Evolutionary conservation across 148 eudicot species (phyloP).

Genomic region (Limonium bicolor): DNA sequence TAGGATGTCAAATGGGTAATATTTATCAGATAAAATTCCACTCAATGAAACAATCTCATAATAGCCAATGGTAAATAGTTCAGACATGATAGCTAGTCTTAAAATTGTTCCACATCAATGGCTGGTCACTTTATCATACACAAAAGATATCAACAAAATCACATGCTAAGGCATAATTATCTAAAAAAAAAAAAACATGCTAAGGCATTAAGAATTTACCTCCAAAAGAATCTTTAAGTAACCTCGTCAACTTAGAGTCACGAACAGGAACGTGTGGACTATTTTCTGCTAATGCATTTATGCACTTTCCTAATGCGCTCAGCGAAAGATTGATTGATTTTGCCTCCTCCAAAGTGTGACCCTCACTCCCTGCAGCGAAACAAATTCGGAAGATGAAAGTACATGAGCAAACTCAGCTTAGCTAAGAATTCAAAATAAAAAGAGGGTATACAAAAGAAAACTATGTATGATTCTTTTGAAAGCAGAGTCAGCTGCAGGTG

Average conservation of each 20-base stretch:
- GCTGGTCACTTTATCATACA: no score
- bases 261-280: conserved; percentile 98
- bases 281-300: conserved; percentile 98
- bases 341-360: conserved; percentile 94
- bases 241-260: conserved; percentile 95
- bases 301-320: conserved; percentile 97
- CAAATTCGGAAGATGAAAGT: not conserved
- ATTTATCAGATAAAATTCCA: not conserved
- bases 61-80: no score
- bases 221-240: conserved; percentile 99
- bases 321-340: conserved; percentile 96
- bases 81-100: no score
- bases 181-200: not conserved
- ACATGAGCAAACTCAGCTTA: not conserved
- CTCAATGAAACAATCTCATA: no score
- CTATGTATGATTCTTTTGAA: no score
- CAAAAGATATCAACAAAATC: no score
- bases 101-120: no score
- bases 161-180: no score
- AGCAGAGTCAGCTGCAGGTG: no score
- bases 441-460: no score
- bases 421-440: not conserved
- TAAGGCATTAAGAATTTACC: conserved; percentile 24
- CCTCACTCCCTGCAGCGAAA: conserved; percentile 80
- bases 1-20: conserved; percentile 16